Conservation (phyloP, 2,329 filamentous ascomycete species). For the Corniculantispora saksenae region DNA sequence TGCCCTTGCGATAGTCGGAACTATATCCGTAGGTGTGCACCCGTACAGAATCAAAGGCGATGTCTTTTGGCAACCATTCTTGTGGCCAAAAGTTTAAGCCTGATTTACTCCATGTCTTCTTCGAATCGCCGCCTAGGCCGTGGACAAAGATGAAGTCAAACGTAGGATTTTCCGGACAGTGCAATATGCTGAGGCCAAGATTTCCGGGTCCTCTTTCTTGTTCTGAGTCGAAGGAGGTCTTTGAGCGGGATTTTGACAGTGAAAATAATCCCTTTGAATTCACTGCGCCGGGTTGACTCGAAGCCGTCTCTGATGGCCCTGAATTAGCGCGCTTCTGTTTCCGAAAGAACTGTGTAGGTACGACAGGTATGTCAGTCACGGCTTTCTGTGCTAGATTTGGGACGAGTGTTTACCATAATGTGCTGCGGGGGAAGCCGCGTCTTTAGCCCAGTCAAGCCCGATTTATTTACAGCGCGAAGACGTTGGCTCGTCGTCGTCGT, state of each 20-base stretch:
- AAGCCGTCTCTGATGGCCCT: constrained; percentile 10
- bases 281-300: constrained; percentile 14
- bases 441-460: no score
- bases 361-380: background rate
- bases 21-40: constrained; percentile 38
- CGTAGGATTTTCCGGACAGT: constrained; percentile 25
- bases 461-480: background rate
- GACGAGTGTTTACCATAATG: background rate
- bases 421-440: no score
- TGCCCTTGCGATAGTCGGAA: constrained; percentile 31
- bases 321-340: constrained; percentile 20
- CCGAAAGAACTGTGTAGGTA: constrained; percentile 22
- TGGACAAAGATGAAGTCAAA: constrained; percentile 42
- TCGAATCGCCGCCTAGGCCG: constrained; percentile 40
- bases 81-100: constrained; percentile 38
- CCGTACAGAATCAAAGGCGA: constrained; percentile 29
- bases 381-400: background rate
- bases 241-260: constrained; percentile 17
- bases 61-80: constrained; percentile 37
- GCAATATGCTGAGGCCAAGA: constrained; percentile 27
- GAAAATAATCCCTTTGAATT: constrained; percentile 19
- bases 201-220: background rate
- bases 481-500: background rate
- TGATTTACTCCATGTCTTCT: constrained; percentile 40
- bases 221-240: background rate